Evolutionary conservation across 139 green algal species (phyloP), one percentile per base, ranked within the genome.

Genomic region (Chlorella vulgaris): DNA sequence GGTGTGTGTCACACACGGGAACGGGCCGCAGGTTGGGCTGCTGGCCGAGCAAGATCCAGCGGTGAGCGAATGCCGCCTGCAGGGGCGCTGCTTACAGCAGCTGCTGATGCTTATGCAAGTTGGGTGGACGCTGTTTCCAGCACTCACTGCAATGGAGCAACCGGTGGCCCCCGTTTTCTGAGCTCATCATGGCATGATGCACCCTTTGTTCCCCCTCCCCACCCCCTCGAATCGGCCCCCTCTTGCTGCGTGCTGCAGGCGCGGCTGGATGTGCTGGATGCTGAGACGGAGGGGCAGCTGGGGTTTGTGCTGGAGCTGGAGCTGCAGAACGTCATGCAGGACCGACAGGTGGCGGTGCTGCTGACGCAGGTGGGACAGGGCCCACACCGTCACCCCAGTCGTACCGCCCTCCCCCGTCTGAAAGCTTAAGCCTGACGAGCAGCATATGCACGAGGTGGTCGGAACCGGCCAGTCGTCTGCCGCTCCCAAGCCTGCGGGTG

Each of bases 231-330:
- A n/a, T n/a, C n/a, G n/a, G n/a, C n/a, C n/a, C n/a, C n/a, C n/a
- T 58, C 10, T 24, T 24, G 47, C 47, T 58, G 47, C 10, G 47
- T 58, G 13, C 47, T 58, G 47, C 47, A 80, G 53, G 55, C 68
- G 0, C 26, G 55, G 7, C 69, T 88, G 63, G 84, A 88, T 65
- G 70, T 87, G 33, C 62, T 88, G 69, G 84, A 87, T 74, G 84
- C 84, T 1, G 84, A 86, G 70, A 74, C 61, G 4, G 77, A 88
- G 81, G 84, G 84, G 6, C 71, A 82, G 74, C 81, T 88, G 43
- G 84, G 84, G 0, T 86, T 81, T 31, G 10, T 87, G 13, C 65
- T 84, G 36, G 79, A 83, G 71, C 36, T 55, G n/a, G 61, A 80
- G 75, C 63, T 86, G 69, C 63, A 28, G 28, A 83, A 83, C 50